A percentile compares a stretch with the other conserved stretches of the same genome.
Evolutionary conservation across 106 monocot genomes (phyloP).

Genomic region (Chionographis japonica): DNA sequence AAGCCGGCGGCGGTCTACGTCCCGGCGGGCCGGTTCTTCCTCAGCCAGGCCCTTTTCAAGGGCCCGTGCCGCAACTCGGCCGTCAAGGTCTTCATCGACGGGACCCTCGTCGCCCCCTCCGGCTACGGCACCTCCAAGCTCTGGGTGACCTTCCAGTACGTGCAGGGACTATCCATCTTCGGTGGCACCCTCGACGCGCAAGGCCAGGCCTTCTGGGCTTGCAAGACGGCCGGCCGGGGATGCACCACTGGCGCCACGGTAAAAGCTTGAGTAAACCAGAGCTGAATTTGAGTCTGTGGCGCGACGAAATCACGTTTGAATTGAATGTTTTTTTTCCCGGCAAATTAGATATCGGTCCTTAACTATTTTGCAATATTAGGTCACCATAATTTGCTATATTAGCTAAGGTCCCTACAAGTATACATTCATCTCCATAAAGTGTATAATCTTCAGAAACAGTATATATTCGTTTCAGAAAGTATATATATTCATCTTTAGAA

Average conservation of each 20-base stretch:
- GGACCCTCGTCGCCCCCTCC: constrained; percentile 34
- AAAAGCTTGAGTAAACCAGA: neutral
- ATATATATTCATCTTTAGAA: too few relatives aligned
- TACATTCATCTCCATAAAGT: too few relatives aligned
- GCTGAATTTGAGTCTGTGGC: too few relatives aligned
- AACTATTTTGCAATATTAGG: too few relatives aligned
- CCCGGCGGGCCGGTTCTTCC: constrained; percentile 31
- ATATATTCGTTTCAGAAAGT: too few relatives aligned
- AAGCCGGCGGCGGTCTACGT: constrained; percentile 24
- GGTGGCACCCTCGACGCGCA: constrained; percentile 21
- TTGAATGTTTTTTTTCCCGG: neutral
- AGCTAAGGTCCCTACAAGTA: neutral
- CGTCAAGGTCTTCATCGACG: constrained; percentile 18
- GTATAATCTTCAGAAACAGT: too few relatives aligned
- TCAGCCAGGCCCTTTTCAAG: constrained; percentile 20
- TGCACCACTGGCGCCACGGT: constrained; percentile 21
- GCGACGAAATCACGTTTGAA: neutral
- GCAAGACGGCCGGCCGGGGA: constrained; percentile 15
- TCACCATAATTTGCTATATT: too few relatives aligned
- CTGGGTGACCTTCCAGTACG: constrained; percentile 33
- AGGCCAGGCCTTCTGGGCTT: constrained; percentile 15
- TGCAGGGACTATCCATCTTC: constrained; percentile 12
- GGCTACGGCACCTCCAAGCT: neutral
- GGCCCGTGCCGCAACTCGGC: constrained; percentile 40
- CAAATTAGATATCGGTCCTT: too few relatives aligned